These are phyloP conservation scores for Phyllosticta paracitricarpa DNA, from an alignment of 2,329 filamentous ascomycete genomes.

Conservation along the genomic window DNA sequence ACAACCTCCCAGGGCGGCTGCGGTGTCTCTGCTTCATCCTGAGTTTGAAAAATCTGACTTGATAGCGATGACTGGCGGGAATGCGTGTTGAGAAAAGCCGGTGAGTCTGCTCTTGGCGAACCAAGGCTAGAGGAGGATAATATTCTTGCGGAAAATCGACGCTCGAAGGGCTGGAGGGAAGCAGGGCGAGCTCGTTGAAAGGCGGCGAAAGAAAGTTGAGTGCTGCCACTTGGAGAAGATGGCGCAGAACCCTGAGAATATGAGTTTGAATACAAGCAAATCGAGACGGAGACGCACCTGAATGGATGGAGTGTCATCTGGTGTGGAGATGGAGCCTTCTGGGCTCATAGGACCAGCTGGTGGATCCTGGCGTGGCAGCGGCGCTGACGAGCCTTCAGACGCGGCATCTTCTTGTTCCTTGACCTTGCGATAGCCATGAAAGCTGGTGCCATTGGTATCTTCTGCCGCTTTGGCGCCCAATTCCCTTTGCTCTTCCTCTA, in stretches of 20 bases:
- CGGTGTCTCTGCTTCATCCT: conserved; percentile 52
- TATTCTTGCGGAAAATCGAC: conserved; percentile 83
- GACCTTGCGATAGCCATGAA: conserved; percentile 21
- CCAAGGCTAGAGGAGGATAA: conserved; percentile 46
- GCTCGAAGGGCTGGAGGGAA: conserved; percentile 86
- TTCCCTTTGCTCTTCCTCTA: conserved; percentile 19
- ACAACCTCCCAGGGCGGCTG: conserved; percentile 94
- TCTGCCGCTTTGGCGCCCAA: conserved; percentile 12
- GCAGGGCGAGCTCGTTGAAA: conserved; percentile 62
- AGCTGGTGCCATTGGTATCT: conserved; percentile 20
- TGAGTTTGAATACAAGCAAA: not conserved
- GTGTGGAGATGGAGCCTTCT: conserved; percentile 60
- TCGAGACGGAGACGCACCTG: conserved; percentile 47
- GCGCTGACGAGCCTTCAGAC: conserved; percentile 15
- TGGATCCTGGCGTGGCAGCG: conserved; percentile 15
- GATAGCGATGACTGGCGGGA: conserved; percentile 72
- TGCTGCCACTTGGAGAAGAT: conserved; percentile 62
- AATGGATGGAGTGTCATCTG: conserved; percentile 75
- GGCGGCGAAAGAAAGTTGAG: conserved; percentile 59
- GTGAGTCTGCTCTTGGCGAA: conserved; percentile 63
- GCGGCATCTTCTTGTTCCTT: conserved; percentile 16
- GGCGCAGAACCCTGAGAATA: conserved; percentile 38
- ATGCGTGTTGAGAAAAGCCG: conserved; percentile 64
- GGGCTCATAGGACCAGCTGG: conserved; percentile 46
- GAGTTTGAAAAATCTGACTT: conserved; percentile 56